Percentiles rank a stretch among this genome's conserved stretches.
Evolutionary conservation across 257 asterid genomes (phyloP).

Genomic region (Galeopsis tetrahit): DNA sequence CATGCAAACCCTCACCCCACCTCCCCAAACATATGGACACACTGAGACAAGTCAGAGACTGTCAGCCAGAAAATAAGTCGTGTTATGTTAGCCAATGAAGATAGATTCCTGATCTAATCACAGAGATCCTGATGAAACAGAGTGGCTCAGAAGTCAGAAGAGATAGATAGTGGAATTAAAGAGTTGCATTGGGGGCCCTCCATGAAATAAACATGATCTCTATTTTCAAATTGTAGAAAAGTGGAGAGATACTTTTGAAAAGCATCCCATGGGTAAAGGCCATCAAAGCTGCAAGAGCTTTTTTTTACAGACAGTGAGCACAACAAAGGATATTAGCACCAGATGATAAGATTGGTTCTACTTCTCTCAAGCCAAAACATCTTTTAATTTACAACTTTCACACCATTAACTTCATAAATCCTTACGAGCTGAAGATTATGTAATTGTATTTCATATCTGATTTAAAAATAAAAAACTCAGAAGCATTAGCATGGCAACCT

Average conservation of each 20-base stretch:
- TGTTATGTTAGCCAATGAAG: not conserved
- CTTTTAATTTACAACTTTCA: not conserved
- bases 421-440: not conserved
- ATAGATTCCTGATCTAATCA: slow-evolving; percentile 8
- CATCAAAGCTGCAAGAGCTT: not conserved
- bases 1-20: not conserved
- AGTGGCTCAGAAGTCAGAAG: not conserved
- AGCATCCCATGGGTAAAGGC: not conserved
- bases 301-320: too few species aligned
- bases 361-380: not conserved
- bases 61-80: not conserved
- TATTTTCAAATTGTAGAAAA: not conserved
- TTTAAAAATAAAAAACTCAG: not conserved
- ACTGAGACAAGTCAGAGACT: not conserved
- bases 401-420: not conserved
- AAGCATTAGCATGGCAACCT: not conserved
- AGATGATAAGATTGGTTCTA: not conserved
- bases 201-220: not conserved
- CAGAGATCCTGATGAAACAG: slow-evolving; percentile 5
- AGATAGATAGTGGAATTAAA: not conserved
- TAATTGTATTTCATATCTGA: not conserved
- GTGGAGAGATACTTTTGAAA: not conserved
- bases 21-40: not conserved
- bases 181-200: too few species aligned
- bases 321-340: not conserved